Conservation (phyloP, 1,139 yeast genomes). For the Sugiyamaella castrensis region DNA sequence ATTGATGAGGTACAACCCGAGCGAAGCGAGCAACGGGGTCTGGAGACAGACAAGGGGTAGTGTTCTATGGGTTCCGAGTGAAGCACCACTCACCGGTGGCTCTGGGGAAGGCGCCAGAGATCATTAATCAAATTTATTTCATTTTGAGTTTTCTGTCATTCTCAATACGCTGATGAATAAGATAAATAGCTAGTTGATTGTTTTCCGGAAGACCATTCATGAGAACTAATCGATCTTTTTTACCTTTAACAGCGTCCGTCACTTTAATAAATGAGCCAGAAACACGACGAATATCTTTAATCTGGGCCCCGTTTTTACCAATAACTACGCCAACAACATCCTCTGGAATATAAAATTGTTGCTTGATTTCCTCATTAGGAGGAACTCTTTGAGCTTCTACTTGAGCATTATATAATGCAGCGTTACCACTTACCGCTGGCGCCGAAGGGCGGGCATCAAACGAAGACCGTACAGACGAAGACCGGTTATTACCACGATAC, state of each 20-base stretch:
- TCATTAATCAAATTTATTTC: too few relatives aligned
- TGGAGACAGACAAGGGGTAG: too few relatives aligned
- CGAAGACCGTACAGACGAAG: neutral
- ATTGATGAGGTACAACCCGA: too few relatives aligned
- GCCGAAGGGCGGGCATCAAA: neutral
- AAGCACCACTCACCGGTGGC: too few relatives aligned
- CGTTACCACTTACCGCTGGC: constrained; percentile 8
- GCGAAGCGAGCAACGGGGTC: too few relatives aligned
- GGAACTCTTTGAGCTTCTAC: constrained; percentile 28
- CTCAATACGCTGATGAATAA: constrained; percentile 70
- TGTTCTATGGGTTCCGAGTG: too few relatives aligned
- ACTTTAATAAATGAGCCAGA: constrained; percentile 70
- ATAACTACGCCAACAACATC: constrained; percentile 79
- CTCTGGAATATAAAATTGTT: constrained; percentile 74
- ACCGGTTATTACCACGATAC: neutral
- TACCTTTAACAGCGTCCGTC: constrained; percentile 30
- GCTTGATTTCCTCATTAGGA: constrained; percentile 52
- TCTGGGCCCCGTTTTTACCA: constrained; percentile 82
- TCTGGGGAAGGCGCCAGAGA: too few relatives aligned
- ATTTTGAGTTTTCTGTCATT: constrained; percentile 44
- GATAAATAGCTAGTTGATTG: constrained; percentile 71
- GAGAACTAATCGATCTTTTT: constrained; percentile 56
- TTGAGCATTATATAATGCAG: constrained; percentile 24
- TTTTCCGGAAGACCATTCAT: constrained; percentile 68
- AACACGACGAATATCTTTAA: constrained; percentile 67